Evolutionary conservation across 352 stramenopile genomes (phyloP), one percentile per base, ranked within the genome.

Genomic region (Globisporangium cederbergense): DNA sequence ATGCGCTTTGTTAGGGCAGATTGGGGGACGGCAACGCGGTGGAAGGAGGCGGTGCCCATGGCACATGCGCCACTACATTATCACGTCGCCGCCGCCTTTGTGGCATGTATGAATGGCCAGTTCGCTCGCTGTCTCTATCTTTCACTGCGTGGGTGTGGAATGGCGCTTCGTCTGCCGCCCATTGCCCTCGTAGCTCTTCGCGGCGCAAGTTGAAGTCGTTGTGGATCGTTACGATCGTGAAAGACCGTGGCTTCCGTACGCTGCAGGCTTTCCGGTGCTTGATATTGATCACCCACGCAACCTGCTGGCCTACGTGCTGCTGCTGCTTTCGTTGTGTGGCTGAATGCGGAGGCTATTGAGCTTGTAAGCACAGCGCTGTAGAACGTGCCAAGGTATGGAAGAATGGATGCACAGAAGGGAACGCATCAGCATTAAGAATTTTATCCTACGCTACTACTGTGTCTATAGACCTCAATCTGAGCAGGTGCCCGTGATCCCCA

Each of bases 401-500:
- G 11, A 42, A 42, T 16, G 9, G 9, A 42, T 14, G 10, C 36
- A 42, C 36, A 42, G 4, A 14, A 42, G 36, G 4, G 0, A 14
- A 16, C 36, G 11, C 36, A 42, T 42, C 9, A 11, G 36, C 11
- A 42, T 42, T 42, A 14, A 16, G 28, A 32, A 11, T 13, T 3
- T 54, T 1, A 13, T 0, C 36, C 4, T 16, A 42, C 36, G 36
- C 36, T 42, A 40, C 11, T 10, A 16, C 4, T 42, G 36, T 42
- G 36, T 42, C 36, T 2, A 42, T 20, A 47, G 14, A 20, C 1
- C 16, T 20, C 16, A 25, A n/a, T n/a, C 40, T 71, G 71, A 81
- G 45, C 74, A 77, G 30, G 46, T 72, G 13, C 70, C 69, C 2
- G 61, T 73, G 60, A 85, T 80, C 4, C 72, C 74, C 1, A 87